Conservation (phyloP, 352 stramenopile species). For the Phytophthora quininea region DNA sequence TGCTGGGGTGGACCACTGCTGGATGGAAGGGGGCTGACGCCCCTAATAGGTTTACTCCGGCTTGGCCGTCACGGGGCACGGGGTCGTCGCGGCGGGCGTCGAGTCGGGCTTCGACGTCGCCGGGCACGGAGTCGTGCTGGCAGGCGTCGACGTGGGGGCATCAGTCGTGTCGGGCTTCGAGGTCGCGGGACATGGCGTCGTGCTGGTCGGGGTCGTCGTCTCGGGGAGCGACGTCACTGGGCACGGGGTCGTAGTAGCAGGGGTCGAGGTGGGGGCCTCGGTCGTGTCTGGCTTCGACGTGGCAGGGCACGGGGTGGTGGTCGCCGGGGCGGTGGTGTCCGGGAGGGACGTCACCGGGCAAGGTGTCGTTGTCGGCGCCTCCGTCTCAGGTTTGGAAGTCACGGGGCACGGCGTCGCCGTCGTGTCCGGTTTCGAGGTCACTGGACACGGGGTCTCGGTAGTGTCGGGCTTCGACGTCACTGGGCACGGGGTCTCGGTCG, state of each 20-base stretch:
- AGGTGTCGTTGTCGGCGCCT: not conserved
- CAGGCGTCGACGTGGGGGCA: conserved; percentile 9
- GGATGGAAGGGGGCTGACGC: conserved; percentile 20
- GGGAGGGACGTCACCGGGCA: conserved; percentile 9
- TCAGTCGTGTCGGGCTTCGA: conserved; percentile 8
- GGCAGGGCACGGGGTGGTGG: conserved; percentile 26
- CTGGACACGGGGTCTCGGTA: not conserved
- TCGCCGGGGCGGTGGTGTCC: conserved; percentile 1
- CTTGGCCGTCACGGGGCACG: conserved; percentile 44
- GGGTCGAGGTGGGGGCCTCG: too few species aligned
- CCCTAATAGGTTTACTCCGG: conserved; percentile 28
- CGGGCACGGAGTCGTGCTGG: not conserved
- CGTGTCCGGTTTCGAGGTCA: conserved; percentile 10
- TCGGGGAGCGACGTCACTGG: conserved; percentile 16
- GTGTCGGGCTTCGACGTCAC: not conserved
- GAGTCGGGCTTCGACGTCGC: not conserved
- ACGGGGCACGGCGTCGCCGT: conserved; percentile 5
- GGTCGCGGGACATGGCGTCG: conserved; percentile 2
- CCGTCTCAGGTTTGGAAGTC: conserved; percentile 8
- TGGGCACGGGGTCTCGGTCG: not conserved
- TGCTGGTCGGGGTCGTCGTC: conserved; percentile 14
- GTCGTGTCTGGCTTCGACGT: conserved; percentile 6
- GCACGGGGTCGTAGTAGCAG: not conserved
- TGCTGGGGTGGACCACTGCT: conserved; percentile 28
- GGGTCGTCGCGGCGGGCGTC: conserved; percentile 27